Base-by-base conservation (phyloP, 1,139 yeast species). In the Pichia sp. region DNA sequence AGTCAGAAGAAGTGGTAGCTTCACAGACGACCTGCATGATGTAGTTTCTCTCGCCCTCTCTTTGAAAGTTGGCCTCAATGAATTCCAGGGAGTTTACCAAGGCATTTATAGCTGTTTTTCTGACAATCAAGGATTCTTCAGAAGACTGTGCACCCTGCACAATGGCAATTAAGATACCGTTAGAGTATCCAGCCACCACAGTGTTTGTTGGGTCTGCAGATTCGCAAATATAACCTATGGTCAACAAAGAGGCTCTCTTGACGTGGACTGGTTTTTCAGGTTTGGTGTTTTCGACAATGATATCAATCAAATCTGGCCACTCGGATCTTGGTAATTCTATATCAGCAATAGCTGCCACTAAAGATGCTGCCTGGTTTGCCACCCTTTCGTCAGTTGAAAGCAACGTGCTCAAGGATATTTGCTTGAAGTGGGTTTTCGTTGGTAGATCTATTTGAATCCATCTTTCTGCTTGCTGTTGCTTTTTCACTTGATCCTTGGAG, bases 1-100 rank as follows among this genome's bases (percentile, higher is more conserved):
- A 73, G 64, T 87, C 87, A 49, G 80, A 80, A 28, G 96, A 87
- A 70, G 93, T 97, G 19, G 99, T 91, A 21, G 98, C 96, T 70
- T 93, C 99, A 72, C 99, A 93, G 12, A 93, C 97, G 48, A 93
- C 98, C 73, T 90, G 97, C 99, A 93, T 93, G 66, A 93, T 87
- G 70, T 87, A 91, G 69, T 93, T 90, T 66, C 99, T 82, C 74
- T 93, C 99, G 56, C 95, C 95, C 66, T 93, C 98, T 56, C 87
- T 80, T 62, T 83, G 90, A 74, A 93, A 95, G 71, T 93, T 93
- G 64, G 77, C 80, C 59, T 86, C 82, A 68, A 93, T 89, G 69
- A 93, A 93, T 62, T 87, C 96, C 63, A 93, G 78, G 30, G 98
- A 90, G 70, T 87, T 88, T 49, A 87, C 95, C 58, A 93, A 78